These are phyloP conservation scores for Pneumocystis wakefieldiae DNA, from an alignment of 1,139 yeast genomes.

Conservation along the genomic window DNA sequence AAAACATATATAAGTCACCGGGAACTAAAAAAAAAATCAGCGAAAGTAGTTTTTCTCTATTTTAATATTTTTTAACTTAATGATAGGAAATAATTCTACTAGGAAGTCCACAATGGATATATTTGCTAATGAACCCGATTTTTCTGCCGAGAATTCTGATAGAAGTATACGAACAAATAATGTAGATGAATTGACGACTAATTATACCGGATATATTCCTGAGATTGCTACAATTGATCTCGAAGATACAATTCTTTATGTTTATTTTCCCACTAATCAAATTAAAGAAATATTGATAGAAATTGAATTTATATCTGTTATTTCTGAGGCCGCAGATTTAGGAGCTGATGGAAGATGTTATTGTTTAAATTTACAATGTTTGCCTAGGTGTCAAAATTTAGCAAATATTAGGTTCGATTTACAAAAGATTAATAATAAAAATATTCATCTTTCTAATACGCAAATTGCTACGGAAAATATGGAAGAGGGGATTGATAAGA, in stretches of 20 bases:
- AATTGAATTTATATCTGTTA: neutral
- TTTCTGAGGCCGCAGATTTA: neutral
- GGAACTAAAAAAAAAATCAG: too few relatives aligned
- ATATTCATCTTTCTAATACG: neutral
- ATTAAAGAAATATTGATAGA: neutral
- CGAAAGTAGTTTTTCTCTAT: neutral
- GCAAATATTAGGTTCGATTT: neutral
- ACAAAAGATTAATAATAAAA: neutral
- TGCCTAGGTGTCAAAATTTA: neutral
- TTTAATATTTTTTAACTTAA: neutral
- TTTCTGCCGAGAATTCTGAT: neutral
- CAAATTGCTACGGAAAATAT: neutral
- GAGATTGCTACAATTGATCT: neutral
- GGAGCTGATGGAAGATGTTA: neutral
- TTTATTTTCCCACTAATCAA: neutral
- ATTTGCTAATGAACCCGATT: neutral
- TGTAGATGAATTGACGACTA: neutral
- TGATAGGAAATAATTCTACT: neutral
- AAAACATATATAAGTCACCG: neutral
- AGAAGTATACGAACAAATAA: neutral
- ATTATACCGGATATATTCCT: neutral
- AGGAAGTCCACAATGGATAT: neutral
- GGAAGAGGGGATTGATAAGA: neutral
- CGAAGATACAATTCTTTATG: neutral
- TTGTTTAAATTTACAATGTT: neutral